phyloP scores from a whole-genome alignment of 495 filamentous ascomycete species.

The Monascus purpureus region DNA sequence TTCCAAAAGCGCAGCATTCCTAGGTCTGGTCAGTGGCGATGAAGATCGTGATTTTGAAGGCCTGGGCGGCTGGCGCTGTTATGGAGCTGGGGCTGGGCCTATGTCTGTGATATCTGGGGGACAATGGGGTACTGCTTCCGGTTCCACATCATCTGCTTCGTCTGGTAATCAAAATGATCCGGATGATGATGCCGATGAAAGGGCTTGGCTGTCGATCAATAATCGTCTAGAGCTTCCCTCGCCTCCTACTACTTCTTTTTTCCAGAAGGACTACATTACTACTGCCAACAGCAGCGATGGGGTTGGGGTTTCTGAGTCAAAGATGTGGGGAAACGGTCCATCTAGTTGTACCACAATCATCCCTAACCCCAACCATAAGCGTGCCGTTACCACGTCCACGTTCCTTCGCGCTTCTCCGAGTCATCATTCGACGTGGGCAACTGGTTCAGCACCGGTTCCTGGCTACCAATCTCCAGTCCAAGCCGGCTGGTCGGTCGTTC shows the following conservation, averaged over 20 bases:
- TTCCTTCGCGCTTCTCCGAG: too few relatives aligned
- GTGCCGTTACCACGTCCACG: conserved; percentile 22
- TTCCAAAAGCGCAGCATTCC: conserved; percentile 12
- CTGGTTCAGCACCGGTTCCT: too few relatives aligned
- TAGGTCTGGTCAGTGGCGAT: conserved; percentile 21
- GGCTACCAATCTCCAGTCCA: too few relatives aligned
- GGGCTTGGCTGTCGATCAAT: conserved; percentile 61
- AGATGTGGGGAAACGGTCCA: too few relatives aligned
- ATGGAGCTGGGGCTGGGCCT: neutral
- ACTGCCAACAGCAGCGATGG: conserved; percentile 1
- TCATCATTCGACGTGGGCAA: too few relatives aligned
- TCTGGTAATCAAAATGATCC: conserved; percentile 4
- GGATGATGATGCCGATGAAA: conserved; percentile 36
- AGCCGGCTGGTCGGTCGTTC: too few relatives aligned
- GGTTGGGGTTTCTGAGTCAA: too few relatives aligned
- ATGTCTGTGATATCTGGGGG: too few relatives aligned
- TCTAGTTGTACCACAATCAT: too few relatives aligned
- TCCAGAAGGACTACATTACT: conserved; percentile 1
- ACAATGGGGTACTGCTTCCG: conserved; percentile 15
- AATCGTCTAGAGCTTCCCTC: conserved; percentile 54
- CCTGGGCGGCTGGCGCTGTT: conserved; percentile 70
- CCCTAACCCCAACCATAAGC: conserved; percentile 24
- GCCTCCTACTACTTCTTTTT: conserved; percentile 12
- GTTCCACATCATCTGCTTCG: conserved; percentile 27
- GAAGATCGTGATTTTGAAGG: conserved; percentile 67